Base-by-base conservation (phyloP, 2,329 filamentous ascomycete species). In the Chaetomium globosum region DNA sequence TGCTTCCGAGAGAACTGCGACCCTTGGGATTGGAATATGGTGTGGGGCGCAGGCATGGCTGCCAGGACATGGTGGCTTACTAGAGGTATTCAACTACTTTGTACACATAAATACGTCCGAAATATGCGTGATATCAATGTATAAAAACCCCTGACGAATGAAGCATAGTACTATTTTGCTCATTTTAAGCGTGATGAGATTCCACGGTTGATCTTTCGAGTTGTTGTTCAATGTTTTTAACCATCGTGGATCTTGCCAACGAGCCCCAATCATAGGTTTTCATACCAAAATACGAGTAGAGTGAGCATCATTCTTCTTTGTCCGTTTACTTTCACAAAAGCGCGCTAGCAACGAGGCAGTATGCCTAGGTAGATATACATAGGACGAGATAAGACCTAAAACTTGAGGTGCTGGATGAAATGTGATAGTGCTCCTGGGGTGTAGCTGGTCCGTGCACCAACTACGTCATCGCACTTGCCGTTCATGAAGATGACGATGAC, bases 401-500 rank as follows among this genome's bases (percentile, higher is more conserved):
- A 39, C 12, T 13, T 39, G 12, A 19, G 13, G 36, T 13, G 36
- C 1, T 19, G 39, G 39, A n/a, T 43, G 39, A 43, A 19, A 19
- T 19, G 39, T 9, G 30, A 13, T 3, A 16, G 19, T 26, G 49
- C 36, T 19, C 36, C 2, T 5, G 16, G 12, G 5, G 10, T 4
- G 9, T 61, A 28, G 33, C 16, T 56, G 43, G 61, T n/a, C 31
- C 46, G 53, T 63, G 61, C 53, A 51, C 46, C 21, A 16, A 28
- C 53, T 57, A 63, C 61, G 61, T 63, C 61, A 63, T 63, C 53
- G 46, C 60, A 28, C 46, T 19, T 58, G 39, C 36, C 39, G 19
- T 31, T 31, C 52, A 33, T n/a, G 19, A 28, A 16, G 13, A 54
- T n/a, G 39, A 43, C 2, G 26, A 26, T 26, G 26, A n/a, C n/a